phyloP scores from a whole-genome alignment of 192 early-diverging fungal genomes.

The Coemansia sp. region DNA sequence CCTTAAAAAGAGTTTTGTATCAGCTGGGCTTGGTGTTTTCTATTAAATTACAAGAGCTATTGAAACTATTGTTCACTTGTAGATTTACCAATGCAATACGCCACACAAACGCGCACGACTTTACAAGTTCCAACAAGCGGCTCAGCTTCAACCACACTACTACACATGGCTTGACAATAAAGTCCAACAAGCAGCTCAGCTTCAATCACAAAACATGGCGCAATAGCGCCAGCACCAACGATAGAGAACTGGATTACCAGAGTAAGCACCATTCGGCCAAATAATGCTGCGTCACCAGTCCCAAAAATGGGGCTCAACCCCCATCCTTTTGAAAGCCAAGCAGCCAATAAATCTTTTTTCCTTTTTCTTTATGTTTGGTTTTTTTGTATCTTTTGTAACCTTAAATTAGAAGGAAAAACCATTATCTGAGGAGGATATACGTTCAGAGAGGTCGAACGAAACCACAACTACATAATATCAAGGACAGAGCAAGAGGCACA shows the following conservation, averaged over 20 bases:
- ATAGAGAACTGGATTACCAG: too few relatives aligned
- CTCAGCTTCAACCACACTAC: not conserved
- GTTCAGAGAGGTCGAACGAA: too few relatives aligned
- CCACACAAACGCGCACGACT: not conserved
- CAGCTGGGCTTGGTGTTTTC: not conserved
- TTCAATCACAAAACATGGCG: not conserved
- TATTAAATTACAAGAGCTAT: not conserved
- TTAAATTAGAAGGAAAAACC: not conserved
- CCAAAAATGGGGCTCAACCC: not conserved
- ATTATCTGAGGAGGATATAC: not conserved
- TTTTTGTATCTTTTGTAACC: slow-evolving; percentile 8
- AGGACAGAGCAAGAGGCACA: not conserved
- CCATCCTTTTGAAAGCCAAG: not conserved
- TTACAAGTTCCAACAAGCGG: not conserved
- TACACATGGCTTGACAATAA: not conserved
- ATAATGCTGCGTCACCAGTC: not conserved
- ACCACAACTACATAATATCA: not conserved
- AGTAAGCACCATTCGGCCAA: not conserved
- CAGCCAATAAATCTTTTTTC: not conserved
- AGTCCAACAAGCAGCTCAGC: not conserved
- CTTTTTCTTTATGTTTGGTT: slow-evolving; percentile 13
- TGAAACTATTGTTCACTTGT: not conserved
- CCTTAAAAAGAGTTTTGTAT: not conserved
- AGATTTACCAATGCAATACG: not conserved
- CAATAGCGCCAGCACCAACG: too few relatives aligned